Base-by-base conservation (phyloP, 75 land plant species). In the Gnetum montanum region DNA sequence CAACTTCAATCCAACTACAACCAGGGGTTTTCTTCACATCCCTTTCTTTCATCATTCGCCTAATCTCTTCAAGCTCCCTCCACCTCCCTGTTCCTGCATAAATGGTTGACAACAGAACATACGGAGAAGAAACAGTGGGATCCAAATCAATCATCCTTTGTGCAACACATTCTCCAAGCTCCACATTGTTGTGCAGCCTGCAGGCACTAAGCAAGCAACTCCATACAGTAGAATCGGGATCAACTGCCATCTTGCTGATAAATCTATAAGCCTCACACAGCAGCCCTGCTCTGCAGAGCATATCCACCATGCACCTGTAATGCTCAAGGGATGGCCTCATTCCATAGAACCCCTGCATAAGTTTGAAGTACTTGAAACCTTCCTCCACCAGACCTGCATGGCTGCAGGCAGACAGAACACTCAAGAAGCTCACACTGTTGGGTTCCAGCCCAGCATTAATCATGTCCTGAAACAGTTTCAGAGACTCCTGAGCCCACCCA, bases 301-400 rank as follows among this genome's bases (percentile, higher is more conserved):
- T 49, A 24, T 66, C 69, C 28, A 60, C 60, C 43, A 66, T 36
- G 38, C 69, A 66, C 8, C n/a, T 22, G 35, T 66, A 66, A 16
- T 66, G 69, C 20, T 66, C 54, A 6, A 31, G 18, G 0, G 46
- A 10, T 25, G 68, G 68, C n/a, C 20, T 46, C 15, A 66, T 43
- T 7, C 68, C n/a, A 33, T 59, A 30, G 22, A 16, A 15, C 12
- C 16, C 4, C 15, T 5, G 36, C 68, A 66, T 66, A 27, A 28
- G 7, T 6, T 46, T 59, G 66, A 66, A 61, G 18, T 45, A 34
- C n/a, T 59, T 24, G 12, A 22, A 16, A 22, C 36, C 49, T 13
- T 66, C 54, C 7, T 60, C 66, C 43, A 66, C 63, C 13, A 28
- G 33, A 4, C 68, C 68, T 33, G 30, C 53, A 27, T 46, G 64